phyloP scores from a whole-genome alignment of 805 yeast genomes.

The Helenozyma rhizophorensis region DNA sequence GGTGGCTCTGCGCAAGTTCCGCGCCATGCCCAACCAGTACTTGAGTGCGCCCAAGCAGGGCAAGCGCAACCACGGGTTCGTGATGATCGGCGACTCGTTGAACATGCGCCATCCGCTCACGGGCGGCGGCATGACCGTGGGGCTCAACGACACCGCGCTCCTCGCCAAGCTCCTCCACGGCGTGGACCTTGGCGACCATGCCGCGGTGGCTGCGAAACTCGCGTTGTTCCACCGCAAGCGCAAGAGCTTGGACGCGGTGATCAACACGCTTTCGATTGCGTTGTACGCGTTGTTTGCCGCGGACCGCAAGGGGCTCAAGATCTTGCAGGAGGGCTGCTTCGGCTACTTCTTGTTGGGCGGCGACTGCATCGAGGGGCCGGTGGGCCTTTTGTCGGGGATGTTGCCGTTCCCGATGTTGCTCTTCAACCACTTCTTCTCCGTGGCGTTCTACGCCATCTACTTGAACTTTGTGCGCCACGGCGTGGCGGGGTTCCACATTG shows the following conservation, averaged over 20 bases:
- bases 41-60: slow-evolving; percentile 71
- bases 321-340: slow-evolving; percentile 87
- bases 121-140: slow-evolving; percentile 99
- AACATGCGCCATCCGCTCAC: slow-evolving; percentile 98
- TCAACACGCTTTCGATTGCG: slow-evolving; percentile 88
- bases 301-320: slow-evolving; percentile 55
- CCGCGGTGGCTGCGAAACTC: slow-evolving; percentile 51
- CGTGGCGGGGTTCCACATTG: slow-evolving; percentile 59
- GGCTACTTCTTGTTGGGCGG: slow-evolving; percentile 84
- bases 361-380: slow-evolving; percentile 69
- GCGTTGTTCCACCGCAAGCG: slow-evolving; percentile 71
- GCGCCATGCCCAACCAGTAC: slow-evolving; percentile 92
- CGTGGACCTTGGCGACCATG: slow-evolving; percentile 55
- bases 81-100: slow-evolving; percentile 87
- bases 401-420: slow-evolving; percentile 69
- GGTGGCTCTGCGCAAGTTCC: slow-evolving; percentile 49
- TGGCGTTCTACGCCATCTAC: slow-evolving; percentile 79
- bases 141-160: slow-evolving; percentile 76
- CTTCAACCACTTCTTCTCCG: slow-evolving; percentile 83
- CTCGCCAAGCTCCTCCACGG: slow-evolving; percentile 58
- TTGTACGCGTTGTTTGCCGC: slow-evolving; percentile 90
- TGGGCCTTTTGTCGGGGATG: slow-evolving; percentile 78
- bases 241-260: slow-evolving; percentile 74
- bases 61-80: slow-evolving; percentile 55
- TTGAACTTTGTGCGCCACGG: slow-evolving; percentile 68